These are phyloP conservation scores for Vaccinium vitisidaea DNA, from an alignment of 148 eudicot species.

Conservation along the genomic window DNA sequence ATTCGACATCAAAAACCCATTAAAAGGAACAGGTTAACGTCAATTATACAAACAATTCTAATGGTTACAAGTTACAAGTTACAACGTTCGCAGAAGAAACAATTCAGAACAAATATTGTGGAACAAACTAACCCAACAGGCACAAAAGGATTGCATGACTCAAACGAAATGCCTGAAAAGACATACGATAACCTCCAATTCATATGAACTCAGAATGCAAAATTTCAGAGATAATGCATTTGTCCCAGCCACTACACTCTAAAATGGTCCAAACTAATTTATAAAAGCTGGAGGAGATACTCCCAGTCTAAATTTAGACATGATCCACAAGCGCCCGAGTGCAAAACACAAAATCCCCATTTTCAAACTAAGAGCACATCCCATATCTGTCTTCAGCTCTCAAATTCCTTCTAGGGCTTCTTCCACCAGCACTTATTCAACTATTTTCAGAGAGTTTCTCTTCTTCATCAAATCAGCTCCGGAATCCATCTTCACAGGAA, in stretches of 20 bases:
- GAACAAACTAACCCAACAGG: neutral
- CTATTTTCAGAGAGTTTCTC: slow-evolving; percentile 33
- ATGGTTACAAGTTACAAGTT: neutral
- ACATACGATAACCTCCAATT: neutral
- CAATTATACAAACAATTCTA: neutral
- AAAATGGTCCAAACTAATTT: neutral
- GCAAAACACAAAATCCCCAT: slow-evolving; percentile 40
- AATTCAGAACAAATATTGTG: neutral
- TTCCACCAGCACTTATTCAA: slow-evolving; percentile 37
- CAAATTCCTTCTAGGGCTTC: slow-evolving; percentile 21
- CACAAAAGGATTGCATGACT: neutral
- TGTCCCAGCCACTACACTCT: neutral
- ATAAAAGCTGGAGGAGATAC: neutral
- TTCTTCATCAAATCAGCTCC: slow-evolving; percentile 39
- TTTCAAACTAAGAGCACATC: slow-evolving; percentile 21
- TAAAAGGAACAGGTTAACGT: neutral
- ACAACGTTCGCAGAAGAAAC: slow-evolving; percentile 1
- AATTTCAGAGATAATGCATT: neutral
- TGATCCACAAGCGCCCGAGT: slow-evolving; percentile 54
- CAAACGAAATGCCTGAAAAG: neutral
- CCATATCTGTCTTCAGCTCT: slow-evolving; percentile 20
- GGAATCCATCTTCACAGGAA: slow-evolving; percentile 55
- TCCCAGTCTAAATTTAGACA: slow-evolving; percentile 30
- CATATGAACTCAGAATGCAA: neutral
- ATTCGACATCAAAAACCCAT: neutral